Evolutionary conservation across 2,329 filamentous ascomycete species (phyloP).

Genomic region (Diaporthe longicolla): DNA sequence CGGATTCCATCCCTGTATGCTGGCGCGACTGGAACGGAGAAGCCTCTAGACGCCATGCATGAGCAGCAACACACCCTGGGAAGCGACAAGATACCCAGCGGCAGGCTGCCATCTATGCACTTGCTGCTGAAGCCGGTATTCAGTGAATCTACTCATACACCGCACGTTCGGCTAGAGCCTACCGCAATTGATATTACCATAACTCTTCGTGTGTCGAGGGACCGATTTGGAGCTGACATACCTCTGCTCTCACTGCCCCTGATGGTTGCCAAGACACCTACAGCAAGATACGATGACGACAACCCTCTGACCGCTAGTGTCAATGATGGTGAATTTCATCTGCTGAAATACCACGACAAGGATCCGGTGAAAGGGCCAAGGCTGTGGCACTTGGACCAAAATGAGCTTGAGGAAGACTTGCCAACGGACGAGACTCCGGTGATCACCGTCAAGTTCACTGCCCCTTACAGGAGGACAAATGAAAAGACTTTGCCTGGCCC

Average conservation of each 20-base stretch:
- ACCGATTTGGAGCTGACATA: background rate
- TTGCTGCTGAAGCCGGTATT: constrained; percentile 27
- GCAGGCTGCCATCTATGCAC: background rate
- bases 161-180: background rate
- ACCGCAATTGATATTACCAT: constrained; percentile 32
- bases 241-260: constrained; percentile 33
- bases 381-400: constrained; percentile 24
- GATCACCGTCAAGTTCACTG: constrained; percentile 27
- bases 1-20: background rate
- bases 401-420: background rate
- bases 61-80: background rate
- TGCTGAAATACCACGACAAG: constrained; percentile 8
- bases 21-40: background rate
- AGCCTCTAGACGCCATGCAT: background rate
- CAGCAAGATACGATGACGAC: constrained; percentile 28
- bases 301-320: constrained; percentile 9
- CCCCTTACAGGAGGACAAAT: constrained; percentile 32
- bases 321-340: background rate
- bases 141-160: background rate
- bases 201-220: background rate
- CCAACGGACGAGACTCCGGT: background rate
- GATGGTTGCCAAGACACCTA: constrained; percentile 18
- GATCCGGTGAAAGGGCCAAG: constrained; percentile 30
- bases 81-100: background rate
- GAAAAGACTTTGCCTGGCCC: constrained; percentile 33